phyloP scores from a whole-genome alignment of 2,329 filamentous ascomycete genomes.

The Scedosporium apiospermum region DNA sequence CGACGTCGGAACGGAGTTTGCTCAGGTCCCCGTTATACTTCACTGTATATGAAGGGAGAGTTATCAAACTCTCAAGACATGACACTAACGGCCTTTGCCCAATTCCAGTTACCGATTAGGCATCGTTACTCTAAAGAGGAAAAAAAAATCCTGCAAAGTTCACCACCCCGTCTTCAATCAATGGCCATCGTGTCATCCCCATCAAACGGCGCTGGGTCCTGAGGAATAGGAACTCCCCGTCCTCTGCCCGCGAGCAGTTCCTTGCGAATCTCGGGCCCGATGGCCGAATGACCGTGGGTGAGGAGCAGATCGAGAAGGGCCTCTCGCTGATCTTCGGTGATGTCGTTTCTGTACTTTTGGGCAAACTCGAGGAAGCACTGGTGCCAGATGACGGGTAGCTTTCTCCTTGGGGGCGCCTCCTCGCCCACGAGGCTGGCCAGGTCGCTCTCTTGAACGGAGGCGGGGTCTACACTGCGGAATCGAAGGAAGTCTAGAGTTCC shows the following conservation, averaged over 20 bases:
- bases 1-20: too few species aligned
- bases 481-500: conserved; percentile 66
- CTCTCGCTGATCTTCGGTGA: conserved; percentile 90
- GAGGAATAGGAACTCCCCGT: conserved; percentile 56
- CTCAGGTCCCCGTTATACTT: too few species aligned
- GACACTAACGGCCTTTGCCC: too few species aligned
- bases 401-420: conserved; percentile 43
- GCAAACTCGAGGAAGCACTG: conserved; percentile 88
- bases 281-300: conserved; percentile 74
- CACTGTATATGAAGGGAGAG: not conserved
- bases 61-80: not conserved
- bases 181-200: conserved; percentile 92
- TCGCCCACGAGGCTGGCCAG: conserved; percentile 37
- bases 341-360: conserved; percentile 89
- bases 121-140: not conserved
- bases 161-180: conserved; percentile 26
- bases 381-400: conserved; percentile 91
- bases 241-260: conserved; percentile 84
- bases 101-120: too few species aligned
- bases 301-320: conserved; percentile 80
- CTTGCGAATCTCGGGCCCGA: conserved; percentile 82
- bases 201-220: conserved; percentile 40
- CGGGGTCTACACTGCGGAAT: conserved; percentile 63
- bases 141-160: not conserved
- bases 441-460: conserved; percentile 41